Conservation (phyloP, 208 protist genomes). For the Leishmania tarentolae region DNA sequence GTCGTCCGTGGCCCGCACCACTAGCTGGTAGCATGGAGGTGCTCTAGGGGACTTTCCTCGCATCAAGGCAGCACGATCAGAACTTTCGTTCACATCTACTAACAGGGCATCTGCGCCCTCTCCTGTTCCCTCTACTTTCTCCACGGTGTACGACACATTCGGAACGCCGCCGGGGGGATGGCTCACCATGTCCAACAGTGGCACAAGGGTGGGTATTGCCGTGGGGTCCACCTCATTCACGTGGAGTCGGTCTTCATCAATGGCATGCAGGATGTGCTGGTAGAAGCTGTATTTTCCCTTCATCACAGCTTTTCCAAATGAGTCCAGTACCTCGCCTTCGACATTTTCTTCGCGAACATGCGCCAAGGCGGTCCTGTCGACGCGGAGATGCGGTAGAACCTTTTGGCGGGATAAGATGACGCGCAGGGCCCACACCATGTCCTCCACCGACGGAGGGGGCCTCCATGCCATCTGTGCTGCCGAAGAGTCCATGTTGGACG, state of each 20-base stretch:
- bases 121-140: conserved; percentile 4
- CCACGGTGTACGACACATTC: conserved; percentile 39
- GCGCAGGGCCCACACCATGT: conserved; percentile 66
- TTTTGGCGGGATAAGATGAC: conserved; percentile 61
- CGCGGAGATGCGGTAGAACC: conserved; percentile 38
- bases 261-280: conserved; percentile 34
- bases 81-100: not conserved
- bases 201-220: conserved; percentile 46
- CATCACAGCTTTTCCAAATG: conserved; percentile 30
- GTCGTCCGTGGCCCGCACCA: conserved; percentile 36
- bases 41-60: not conserved
- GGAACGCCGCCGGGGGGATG: conserved; percentile 43
- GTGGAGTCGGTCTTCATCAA: conserved; percentile 33
- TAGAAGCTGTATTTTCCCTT: conserved; percentile 33
- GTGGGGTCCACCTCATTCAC: conserved; percentile 47
- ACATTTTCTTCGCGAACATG: conserved; percentile 18
- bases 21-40: conserved; percentile 22
- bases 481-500: conserved; percentile 12
- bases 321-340: conserved; percentile 35
- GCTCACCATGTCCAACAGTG: conserved; percentile 64
- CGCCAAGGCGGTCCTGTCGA: conserved; percentile 16
- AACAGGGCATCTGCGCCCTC: no score
- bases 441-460: conserved; percentile 51
- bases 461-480: not conserved
- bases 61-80: not conserved